Evolutionary conservation across 1,284 basidiomycete genomes (phyloP).

Genomic region (Ceratobasidium papillatum): DNA sequence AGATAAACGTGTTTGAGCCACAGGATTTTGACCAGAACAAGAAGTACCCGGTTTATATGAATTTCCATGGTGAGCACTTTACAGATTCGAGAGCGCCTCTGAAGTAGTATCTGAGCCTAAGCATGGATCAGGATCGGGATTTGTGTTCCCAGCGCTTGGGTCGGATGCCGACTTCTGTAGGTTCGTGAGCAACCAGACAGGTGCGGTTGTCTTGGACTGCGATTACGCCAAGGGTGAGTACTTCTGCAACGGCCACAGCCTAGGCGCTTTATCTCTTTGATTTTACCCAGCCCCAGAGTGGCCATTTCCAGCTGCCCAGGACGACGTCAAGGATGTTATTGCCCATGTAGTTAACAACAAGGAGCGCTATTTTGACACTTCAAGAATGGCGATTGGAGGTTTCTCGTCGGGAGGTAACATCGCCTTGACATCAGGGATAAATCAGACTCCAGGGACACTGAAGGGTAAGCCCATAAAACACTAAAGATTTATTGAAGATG

Average conservation of each 20-base stretch:
- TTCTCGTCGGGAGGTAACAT: constrained; percentile 27
- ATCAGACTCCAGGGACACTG: neutral
- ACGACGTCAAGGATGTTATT: constrained; percentile 24
- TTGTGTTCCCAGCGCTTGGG: constrained; percentile 7
- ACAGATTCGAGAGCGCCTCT: neutral
- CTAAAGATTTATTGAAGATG: neutral
- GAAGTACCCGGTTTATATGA: constrained; percentile 35
- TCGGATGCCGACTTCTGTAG: constrained; percentile 36
- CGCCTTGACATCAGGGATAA: neutral
- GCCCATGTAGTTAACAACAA: constrained; percentile 11
- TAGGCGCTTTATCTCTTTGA: too few relatives aligned
- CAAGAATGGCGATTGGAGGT: constrained; percentile 23
- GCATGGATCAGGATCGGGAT: constrained; percentile 20
- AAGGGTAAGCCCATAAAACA: neutral
- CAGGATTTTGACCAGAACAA: neutral
- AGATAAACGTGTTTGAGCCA: constrained; percentile 13
- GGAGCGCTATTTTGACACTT: constrained; percentile 29
- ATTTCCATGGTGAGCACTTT: constrained; percentile 30
- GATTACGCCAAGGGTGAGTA: constrained; percentile 28
- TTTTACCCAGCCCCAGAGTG: constrained; percentile 8
- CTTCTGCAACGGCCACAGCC: neutral
- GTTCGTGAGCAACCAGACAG: constrained; percentile 20
- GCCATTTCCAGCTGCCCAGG: constrained; percentile 36
- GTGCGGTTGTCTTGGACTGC: constrained; percentile 32
- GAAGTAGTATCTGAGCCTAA: neutral